Conservation (phyloP, 2,329 filamentous ascomycete genomes). For the Orbilia ellipsospora region DNA sequence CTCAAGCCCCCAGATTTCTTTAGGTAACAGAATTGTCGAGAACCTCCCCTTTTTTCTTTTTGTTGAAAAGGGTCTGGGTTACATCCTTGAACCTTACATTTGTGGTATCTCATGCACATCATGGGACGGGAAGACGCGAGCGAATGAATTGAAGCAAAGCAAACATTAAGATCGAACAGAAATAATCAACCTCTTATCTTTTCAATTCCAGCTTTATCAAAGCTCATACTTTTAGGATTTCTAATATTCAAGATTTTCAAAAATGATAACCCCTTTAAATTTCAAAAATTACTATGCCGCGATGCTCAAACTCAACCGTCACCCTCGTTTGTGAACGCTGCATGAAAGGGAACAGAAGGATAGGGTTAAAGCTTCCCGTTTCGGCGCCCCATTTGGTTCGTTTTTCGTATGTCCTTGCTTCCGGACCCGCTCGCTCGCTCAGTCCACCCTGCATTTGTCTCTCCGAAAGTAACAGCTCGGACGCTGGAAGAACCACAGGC, state of each 20-base stretch:
- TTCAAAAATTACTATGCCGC: too few species aligned
- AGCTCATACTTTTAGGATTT: too few species aligned
- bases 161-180: neutral
- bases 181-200: too few species aligned
- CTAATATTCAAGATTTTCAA: too few species aligned
- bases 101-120: slow-evolving; percentile 53
- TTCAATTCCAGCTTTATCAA: too few species aligned
- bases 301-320: too few species aligned
- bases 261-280: too few species aligned
- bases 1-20: slow-evolving; percentile 10
- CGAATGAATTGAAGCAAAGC: slow-evolving; percentile 35
- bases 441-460: too few species aligned
- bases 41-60: slow-evolving; percentile 12
- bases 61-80: neutral
- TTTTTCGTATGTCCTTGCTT: neutral
- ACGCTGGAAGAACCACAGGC: too few species aligned
- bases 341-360: neutral
- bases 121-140: slow-evolving; percentile 55
- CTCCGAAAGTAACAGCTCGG: too few species aligned
- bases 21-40: slow-evolving; percentile 44
- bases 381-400: neutral
- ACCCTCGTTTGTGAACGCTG: too few species aligned
- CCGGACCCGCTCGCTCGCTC: neutral
- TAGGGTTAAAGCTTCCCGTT: slow-evolving; percentile 17
- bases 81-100: slow-evolving; percentile 52